Conservation (phyloP, 768 basidiomycete species). For the Tricholoma sp. region DNA sequence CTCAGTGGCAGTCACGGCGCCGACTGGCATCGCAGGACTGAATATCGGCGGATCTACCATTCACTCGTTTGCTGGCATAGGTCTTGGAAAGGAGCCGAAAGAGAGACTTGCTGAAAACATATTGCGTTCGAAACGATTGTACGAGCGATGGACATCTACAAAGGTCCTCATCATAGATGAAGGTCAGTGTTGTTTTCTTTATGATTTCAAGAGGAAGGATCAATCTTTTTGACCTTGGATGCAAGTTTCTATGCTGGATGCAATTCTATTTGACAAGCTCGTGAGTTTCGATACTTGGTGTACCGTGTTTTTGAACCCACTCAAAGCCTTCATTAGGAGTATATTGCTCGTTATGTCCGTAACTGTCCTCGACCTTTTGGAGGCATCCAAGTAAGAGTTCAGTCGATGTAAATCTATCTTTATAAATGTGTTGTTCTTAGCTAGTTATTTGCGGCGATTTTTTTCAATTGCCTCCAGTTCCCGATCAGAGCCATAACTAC, state of each 20-base stretch:
- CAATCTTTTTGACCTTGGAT: neutral
- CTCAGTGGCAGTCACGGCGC: constrained; percentile 56
- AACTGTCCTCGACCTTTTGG: constrained; percentile 48
- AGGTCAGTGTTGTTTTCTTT: constrained; percentile 32
- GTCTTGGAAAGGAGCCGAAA: constrained; percentile 47
- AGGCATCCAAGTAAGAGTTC: constrained; percentile 50
- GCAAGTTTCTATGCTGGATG: constrained; percentile 74
- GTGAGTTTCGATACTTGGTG: constrained; percentile 30
- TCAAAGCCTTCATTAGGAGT: constrained; percentile 26
- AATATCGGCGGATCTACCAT: constrained; percentile 70
- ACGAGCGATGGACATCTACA: constrained; percentile 46
- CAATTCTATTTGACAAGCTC: constrained; percentile 63
- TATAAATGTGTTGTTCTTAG: constrained; percentile 25
- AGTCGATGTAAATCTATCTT: neutral
- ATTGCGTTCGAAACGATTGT: constrained; percentile 6
- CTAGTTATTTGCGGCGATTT: constrained; percentile 76
- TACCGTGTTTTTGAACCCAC: constrained; percentile 6
- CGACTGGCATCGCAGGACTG: constrained; percentile 60
- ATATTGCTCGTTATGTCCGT: constrained; percentile 37
- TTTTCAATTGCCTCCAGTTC: constrained; percentile 75
- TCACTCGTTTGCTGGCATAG: constrained; percentile 63
- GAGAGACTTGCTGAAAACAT: constrained; percentile 37
- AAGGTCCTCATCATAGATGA: constrained; percentile 68
- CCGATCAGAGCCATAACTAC: constrained; percentile 29
- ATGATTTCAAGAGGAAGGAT: neutral